Evolutionary conservation across 2,329 filamentous ascomycete species (phyloP), one percentile per base, ranked within the genome.

Genomic region (Fusarium ramigenum): DNA sequence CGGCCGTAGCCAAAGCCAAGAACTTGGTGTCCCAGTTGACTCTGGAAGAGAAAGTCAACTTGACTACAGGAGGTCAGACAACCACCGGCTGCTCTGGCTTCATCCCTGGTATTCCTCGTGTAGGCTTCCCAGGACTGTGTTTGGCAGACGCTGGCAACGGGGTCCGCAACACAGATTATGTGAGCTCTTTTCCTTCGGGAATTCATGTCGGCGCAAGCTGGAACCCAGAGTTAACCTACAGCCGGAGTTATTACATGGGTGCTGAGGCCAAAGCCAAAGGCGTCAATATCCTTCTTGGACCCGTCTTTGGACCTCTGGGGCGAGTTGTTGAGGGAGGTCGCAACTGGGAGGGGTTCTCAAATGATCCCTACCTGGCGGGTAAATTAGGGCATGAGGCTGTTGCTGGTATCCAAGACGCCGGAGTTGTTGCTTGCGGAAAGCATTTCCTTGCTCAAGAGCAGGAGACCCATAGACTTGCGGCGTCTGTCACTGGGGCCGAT

Each of bases 1-100:
- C 16, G 1, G 64, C 66, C 1, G 30, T 69, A 8, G 21, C 43
- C 18, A 69, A 69, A 10, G 66, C 66, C 1, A 57, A 63, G 16
- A 34, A 36, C 2, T 9, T 69, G 7, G 66, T 69, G 0, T 50
- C 64, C 0, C 49, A 69, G 4, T 34, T 69, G 25, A 69, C 66
- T 2, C 64, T 69, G 6, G 58, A 69, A 23, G 66, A 69, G n/a
- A 69, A 69, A 16, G 66, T 69, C 36, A 69, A 69, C 58, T 12
- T 69, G n/a, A 69, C 66, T 9, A 36, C 66, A 10, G 66, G 66
- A 57, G 40, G 18, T 4, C 34, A 43, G 3, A 28, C 66, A 40
- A 47, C 43, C 2, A 69, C 66, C 2, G 66, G 66, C 2, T 68
- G 65, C 4, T 68, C 65, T 1, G 65, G 65, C 0, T 68, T 68